These are phyloP conservation scores for Apiosordaria backusii DNA, from an alignment of 495 filamentous ascomycete species.

Conservation along the genomic window DNA sequence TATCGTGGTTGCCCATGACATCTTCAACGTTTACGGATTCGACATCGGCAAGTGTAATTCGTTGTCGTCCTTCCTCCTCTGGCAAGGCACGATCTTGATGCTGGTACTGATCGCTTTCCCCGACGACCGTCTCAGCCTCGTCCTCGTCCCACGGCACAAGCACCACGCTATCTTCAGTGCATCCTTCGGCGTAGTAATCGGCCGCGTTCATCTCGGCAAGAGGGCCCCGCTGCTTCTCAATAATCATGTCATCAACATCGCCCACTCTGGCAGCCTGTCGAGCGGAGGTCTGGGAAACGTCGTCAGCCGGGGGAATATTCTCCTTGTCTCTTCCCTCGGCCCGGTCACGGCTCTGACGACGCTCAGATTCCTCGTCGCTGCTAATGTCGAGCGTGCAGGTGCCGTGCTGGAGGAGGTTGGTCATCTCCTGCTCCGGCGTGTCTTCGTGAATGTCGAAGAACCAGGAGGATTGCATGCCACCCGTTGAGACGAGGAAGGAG, in stretches of 20 bases:
- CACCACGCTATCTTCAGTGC: constrained; percentile 57
- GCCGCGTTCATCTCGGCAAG: constrained; percentile 66
- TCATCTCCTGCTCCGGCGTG: constrained; percentile 78
- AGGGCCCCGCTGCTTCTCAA: constrained; percentile 58
- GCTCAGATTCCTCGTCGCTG: constrained; percentile 61
- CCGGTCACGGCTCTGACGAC: constrained; percentile 49
- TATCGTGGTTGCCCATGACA: constrained; percentile 45
- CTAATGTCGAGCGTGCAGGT: constrained; percentile 82
- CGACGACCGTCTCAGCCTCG: constrained; percentile 25
- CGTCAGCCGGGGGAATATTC: constrained; percentile 76
- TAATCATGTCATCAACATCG: constrained; percentile 39
- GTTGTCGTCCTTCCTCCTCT: neutral
- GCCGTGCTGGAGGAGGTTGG: constrained; percentile 87
- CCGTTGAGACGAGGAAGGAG: constrained; percentile 27
- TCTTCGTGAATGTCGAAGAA: constrained; percentile 96
- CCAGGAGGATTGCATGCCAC: constrained; percentile 64
- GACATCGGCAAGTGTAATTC: constrained; percentile 22
- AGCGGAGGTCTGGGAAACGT: constrained; percentile 49
- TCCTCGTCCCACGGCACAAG: constrained; percentile 58
- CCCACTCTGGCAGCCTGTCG: constrained; percentile 16
- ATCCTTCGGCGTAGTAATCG: constrained; percentile 70
- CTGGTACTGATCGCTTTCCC: constrained; percentile 18
- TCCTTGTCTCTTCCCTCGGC: constrained; percentile 74
- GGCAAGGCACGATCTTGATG: neutral
- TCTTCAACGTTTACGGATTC: constrained; percentile 37